phyloP scores from a whole-genome alignment of 1,139 yeast species.

The Pichia sp. region DNA sequence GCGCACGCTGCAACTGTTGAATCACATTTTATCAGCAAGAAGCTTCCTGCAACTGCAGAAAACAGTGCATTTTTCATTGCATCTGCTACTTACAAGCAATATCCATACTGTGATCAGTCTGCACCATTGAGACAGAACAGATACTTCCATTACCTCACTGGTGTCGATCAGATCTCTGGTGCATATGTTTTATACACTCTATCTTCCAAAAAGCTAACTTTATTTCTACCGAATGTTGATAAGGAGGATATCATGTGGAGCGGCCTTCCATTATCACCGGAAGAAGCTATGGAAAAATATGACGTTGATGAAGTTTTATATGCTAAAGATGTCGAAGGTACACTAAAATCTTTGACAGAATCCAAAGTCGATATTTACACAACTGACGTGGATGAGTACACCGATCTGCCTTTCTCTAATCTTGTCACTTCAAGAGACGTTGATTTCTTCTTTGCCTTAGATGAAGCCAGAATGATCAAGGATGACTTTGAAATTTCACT shows the following conservation, averaged over 20 bases:
- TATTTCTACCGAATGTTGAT: conserved; percentile 79
- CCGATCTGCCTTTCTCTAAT: conserved; percentile 26
- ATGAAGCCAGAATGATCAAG: conserved; percentile 78
- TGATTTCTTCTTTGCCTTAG: conserved; percentile 65
- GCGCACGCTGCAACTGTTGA: conserved; percentile 53
- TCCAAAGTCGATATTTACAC: conserved; percentile 30
- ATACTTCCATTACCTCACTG: conserved; percentile 80
- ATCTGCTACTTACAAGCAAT: conserved; percentile 55
- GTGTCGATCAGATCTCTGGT: conserved; percentile 72
- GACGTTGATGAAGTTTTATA: conserved; percentile 82
- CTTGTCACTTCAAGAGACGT: conserved; percentile 36
- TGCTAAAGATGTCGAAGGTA: conserved; percentile 36
- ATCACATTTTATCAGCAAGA: conserved; percentile 33
- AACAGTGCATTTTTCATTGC: conserved; percentile 42
- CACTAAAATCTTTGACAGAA: conserved; percentile 8
- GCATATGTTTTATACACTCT: conserved; percentile 59
- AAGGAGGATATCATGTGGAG: conserved; percentile 95
- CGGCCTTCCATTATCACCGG: conserved; percentile 70
- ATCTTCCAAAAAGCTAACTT: conserved; percentile 46
- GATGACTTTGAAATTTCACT: conserved; percentile 74
- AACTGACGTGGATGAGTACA: conserved; percentile 38
- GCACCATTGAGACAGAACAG: conserved; percentile 83
- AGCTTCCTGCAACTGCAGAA: conserved; percentile 13
- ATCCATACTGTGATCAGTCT: conserved; percentile 76
- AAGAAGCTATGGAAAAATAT: conserved; percentile 55